Conservation (phyloP, 2,329 filamentous ascomycete species). For the Macrophomina pseudophaseolina region DNA sequence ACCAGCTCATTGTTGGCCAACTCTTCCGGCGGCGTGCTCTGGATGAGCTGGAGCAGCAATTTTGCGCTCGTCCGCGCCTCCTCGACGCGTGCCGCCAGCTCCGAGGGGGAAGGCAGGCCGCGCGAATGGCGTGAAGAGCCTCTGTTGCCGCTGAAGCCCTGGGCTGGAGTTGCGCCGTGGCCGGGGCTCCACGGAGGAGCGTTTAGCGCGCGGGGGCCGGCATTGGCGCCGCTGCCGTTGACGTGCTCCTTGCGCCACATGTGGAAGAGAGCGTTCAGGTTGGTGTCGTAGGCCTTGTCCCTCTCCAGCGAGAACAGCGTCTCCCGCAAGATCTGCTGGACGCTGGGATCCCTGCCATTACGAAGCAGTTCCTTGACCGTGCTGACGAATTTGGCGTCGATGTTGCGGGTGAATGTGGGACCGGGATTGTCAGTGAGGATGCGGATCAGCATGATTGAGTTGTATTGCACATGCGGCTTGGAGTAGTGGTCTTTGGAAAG, state of each 20-base stretch:
- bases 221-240: constrained; percentile 31
- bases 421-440: constrained; percentile 94
- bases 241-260: constrained; percentile 77
- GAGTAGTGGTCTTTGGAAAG: constrained; percentile 72
- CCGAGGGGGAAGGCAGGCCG: constrained; percentile 67
- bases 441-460: constrained; percentile 91
- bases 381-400: constrained; percentile 83
- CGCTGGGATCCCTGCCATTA: constrained; percentile 71
- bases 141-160: not conserved
- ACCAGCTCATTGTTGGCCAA: constrained; percentile 84
- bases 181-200: constrained; percentile 47
- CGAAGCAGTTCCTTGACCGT: constrained; percentile 77
- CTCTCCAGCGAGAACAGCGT: constrained; percentile 79
- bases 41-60: constrained; percentile 87
- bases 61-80: constrained; percentile 91
- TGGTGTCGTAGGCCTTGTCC: constrained; percentile 75
- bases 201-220: constrained; percentile 46
- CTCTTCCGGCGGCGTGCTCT: constrained; percentile 79
- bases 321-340: constrained; percentile 85
- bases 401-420: constrained; percentile 83
- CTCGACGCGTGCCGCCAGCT: constrained; percentile 82
- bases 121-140: constrained; percentile 19
- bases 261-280: constrained; percentile 69
- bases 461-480: constrained; percentile 82
- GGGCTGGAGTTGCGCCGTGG: not conserved